Percentiles rank a stretch among this genome's conserved stretches.
phyloP scores from a whole-genome alignment of 2,329 filamentous ascomycete genomes.

The Conoideocrella luteorostrata region DNA sequence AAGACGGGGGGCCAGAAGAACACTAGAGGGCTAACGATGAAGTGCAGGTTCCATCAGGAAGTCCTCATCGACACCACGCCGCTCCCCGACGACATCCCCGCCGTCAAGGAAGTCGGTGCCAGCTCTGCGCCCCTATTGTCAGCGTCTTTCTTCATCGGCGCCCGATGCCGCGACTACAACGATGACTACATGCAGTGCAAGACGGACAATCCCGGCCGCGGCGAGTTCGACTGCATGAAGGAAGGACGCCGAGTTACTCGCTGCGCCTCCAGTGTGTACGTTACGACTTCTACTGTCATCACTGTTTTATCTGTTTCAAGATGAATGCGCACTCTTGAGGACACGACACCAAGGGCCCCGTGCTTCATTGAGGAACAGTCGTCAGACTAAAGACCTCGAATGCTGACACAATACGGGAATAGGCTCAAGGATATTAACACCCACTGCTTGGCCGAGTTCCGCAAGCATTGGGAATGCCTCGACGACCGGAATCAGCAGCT shows the following conservation, averaged over 20 bases:
- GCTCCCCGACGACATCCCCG: slow-evolving; percentile 83
- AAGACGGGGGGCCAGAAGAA: neutral
- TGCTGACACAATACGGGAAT: slow-evolving; percentile 9
- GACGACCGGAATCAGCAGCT: slow-evolving; percentile 97
- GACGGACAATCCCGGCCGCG: slow-evolving; percentile 81
- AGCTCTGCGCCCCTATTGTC: slow-evolving; percentile 89
- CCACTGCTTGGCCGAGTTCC: slow-evolving; percentile 85
- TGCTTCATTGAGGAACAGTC: neutral
- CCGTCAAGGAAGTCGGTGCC: slow-evolving; percentile 87
- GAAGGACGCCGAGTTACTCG: slow-evolving; percentile 94
- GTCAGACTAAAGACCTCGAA: neutral
- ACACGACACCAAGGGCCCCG: no score
- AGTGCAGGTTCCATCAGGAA: slow-evolving; percentile 81
- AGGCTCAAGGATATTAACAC: slow-evolving; percentile 95
- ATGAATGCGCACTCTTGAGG: no score
- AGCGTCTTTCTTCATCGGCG: slow-evolving; percentile 94
- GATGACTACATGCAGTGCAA: slow-evolving; percentile 99
- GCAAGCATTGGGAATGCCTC: slow-evolving; percentile 88
- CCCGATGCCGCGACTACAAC: slow-evolving; percentile 89
- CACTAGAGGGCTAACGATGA: slow-evolving; percentile 18
- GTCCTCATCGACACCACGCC: slow-evolving; percentile 93
- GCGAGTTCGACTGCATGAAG: slow-evolving; percentile 91
- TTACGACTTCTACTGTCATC: slow-evolving; percentile 21
- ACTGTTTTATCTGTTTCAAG: neutral
- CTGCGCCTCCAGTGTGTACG: slow-evolving; percentile 93